Base-by-base conservation (phyloP, 306 rosid species). In the Glycine soja region DNA sequence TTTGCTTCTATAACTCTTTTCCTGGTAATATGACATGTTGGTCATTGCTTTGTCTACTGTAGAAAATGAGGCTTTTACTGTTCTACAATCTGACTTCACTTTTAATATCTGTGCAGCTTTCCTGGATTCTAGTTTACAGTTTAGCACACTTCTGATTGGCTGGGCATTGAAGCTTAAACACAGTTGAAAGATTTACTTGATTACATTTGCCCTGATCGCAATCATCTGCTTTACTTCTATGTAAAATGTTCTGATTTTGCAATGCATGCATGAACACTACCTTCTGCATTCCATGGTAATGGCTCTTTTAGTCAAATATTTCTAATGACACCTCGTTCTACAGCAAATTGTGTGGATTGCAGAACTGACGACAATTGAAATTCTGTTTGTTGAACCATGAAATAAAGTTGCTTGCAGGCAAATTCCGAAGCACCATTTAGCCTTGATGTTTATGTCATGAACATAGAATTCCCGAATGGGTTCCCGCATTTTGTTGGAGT, bases 51-150 rank as follows among this genome's bases (percentile, higher is more conserved):
- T 54, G 38, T 46, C 48, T 24, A 9, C 19, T 16, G 63, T 40
- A 66, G 67, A 79, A 64, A 74, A 67, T 66, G 34, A 34, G 36
- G 47, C 61, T 67, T 79, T 59, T 74, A 18, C 46, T 2, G 58
- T 63, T 77, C 69, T 45, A 15, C 69, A 52, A 48, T 43, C 74
- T 77, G 65, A 72, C 74, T 74, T 47, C 36, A 69, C 66, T 19
- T 57, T 54, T 82, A 43, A 48, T 58, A 18, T 77, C 5, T 82
- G 32, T 87, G 84, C 91, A 96, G 99, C 98, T 96, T 78, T 89
- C 97, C 7, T 96, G 99, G 99, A 80, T 83, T 85, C 88, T 96
- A 73, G 90, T 90, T 67, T 93, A 93, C 96, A 93, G 99, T 90
- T 86, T 96, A 92, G 97, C 85, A 69, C 99, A 92, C 88, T 96